Percentiles rank a stretch among this genome's conserved stretches.
phyloP scores from a whole-genome alignment of 257 asterid genomes.

The Avicennia marina region DNA sequence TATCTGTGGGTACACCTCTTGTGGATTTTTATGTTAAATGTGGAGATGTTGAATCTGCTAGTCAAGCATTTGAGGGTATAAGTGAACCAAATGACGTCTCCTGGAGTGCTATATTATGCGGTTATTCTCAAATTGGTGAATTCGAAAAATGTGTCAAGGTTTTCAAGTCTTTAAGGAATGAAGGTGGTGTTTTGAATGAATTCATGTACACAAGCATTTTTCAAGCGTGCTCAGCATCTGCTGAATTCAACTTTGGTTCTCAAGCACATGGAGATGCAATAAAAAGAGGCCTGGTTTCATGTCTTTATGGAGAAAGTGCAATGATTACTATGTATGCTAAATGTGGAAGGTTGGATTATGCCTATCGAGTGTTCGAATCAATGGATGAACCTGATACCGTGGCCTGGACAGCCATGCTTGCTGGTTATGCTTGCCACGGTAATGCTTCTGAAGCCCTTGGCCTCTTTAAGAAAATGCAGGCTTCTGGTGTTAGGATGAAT shows the following conservation, averaged over 20 bases:
- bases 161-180: slow-evolving; percentile 36
- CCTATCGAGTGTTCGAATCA: slow-evolving; percentile 32
- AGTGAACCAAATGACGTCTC: slow-evolving; percentile 51
- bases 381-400: slow-evolving; percentile 37
- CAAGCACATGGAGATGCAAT: slow-evolving; percentile 60
- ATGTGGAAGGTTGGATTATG: slow-evolving; percentile 46
- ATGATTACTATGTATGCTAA: slow-evolving; percentile 54
- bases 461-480: slow-evolving; percentile 36
- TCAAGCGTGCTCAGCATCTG: slow-evolving; percentile 40
- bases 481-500: slow-evolving; percentile 31
- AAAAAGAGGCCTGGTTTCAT: slow-evolving; percentile 40
- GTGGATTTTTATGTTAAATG: slow-evolving; percentile 53
- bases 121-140: slow-evolving; percentile 42
- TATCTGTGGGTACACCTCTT: slow-evolving; percentile 48
- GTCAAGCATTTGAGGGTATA: slow-evolving; percentile 34
- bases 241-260: slow-evolving; percentile 42
- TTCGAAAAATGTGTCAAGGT: slow-evolving; percentile 35
- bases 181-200: slow-evolving; percentile 34
- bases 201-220: slow-evolving; percentile 53
- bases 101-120: slow-evolving; percentile 57
- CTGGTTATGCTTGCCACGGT: slow-evolving; percentile 49
- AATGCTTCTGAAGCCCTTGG: slow-evolving; percentile 36
- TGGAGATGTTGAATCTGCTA: slow-evolving; percentile 33
- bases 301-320: slow-evolving; percentile 48
- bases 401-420: slow-evolving; percentile 56